phyloP scores from a whole-genome alignment of 1,139 yeast species.

The Yamadazyma atmosphaerica region DNA sequence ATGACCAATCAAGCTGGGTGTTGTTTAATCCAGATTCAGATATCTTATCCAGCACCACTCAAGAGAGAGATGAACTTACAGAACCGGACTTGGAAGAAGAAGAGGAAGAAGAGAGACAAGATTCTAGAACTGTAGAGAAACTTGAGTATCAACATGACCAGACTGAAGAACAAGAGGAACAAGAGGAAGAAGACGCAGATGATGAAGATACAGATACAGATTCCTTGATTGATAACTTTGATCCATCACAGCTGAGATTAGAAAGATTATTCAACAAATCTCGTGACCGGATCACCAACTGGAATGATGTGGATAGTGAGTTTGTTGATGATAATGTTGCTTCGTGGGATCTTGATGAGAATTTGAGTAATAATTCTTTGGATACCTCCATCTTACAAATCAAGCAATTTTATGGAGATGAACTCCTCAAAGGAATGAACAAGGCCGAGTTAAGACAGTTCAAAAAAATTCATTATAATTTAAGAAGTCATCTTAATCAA shows the following conservation, averaged over 20 bases:
- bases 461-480: constrained; percentile 23
- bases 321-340: constrained; percentile 44
- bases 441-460: constrained; percentile 29
- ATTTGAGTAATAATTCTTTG: constrained; percentile 18
- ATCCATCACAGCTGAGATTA: constrained; percentile 17
- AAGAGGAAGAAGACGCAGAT: constrained; percentile 12
- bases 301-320: constrained; percentile 16
- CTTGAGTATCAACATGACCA: constrained; percentile 14
- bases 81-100: constrained; percentile 4
- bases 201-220: constrained; percentile 22
- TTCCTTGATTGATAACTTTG: constrained; percentile 18
- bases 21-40: constrained; percentile 46
- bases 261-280: constrained; percentile 14
- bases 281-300: constrained; percentile 16
- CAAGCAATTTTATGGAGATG: constrained; percentile 37
- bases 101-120: constrained; percentile 9
- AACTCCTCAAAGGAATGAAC: constrained; percentile 26
- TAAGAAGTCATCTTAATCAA: constrained; percentile 20
- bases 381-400: constrained; percentile 17
- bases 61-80: constrained; percentile 15
- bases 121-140: constrained; percentile 7
- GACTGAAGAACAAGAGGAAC: neutral
- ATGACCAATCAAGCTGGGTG: constrained; percentile 44
- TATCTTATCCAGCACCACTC: constrained; percentile 40
- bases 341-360: constrained; percentile 48